phyloP scores from a whole-genome alignment of 2,329 filamentous ascomycete genomes.

The Aspergillus sp. region DNA sequence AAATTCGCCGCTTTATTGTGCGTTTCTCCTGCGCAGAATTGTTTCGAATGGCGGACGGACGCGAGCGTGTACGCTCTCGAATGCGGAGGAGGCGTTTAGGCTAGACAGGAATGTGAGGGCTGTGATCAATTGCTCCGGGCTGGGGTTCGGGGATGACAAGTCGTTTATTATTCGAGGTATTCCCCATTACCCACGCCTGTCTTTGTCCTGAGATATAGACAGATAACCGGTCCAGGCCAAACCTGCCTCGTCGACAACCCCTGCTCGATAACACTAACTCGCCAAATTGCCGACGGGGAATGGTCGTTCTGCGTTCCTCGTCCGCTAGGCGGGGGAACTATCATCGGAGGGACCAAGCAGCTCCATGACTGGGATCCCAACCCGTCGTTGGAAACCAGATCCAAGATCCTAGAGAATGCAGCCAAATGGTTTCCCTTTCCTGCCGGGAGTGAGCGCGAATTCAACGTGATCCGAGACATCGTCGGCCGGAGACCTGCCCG shows the following conservation, averaged over 20 bases:
- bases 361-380: constrained; percentile 46
- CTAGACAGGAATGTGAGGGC: constrained; percentile 24
- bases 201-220: neutral
- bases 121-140: constrained; percentile 38
- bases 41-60: constrained; percentile 28
- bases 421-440: constrained; percentile 34
- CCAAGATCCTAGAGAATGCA: constrained; percentile 37
- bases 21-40: constrained; percentile 33
- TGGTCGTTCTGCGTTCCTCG: constrained; percentile 57
- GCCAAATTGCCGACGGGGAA: constrained; percentile 52
- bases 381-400: constrained; percentile 40
- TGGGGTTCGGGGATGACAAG: constrained; percentile 34
- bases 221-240: constrained; percentile 26
- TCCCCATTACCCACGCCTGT: constrained; percentile 3
- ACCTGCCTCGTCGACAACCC: constrained; percentile 40
- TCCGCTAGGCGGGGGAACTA: constrained; percentile 52
- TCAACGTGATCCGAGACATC: constrained; percentile 38
- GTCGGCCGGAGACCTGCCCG: constrained; percentile 38
- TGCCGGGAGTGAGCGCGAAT: constrained; percentile 24
- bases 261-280: constrained; percentile 43
- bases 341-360: constrained; percentile 59
- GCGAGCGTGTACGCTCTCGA: constrained; percentile 18
- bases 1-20: constrained; percentile 37
- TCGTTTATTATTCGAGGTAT: constrained; percentile 36
- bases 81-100: constrained; percentile 29